phyloP scores from a whole-genome alignment of 2,329 filamentous ascomycete genomes.

The Davidsoniella australis region DNA sequence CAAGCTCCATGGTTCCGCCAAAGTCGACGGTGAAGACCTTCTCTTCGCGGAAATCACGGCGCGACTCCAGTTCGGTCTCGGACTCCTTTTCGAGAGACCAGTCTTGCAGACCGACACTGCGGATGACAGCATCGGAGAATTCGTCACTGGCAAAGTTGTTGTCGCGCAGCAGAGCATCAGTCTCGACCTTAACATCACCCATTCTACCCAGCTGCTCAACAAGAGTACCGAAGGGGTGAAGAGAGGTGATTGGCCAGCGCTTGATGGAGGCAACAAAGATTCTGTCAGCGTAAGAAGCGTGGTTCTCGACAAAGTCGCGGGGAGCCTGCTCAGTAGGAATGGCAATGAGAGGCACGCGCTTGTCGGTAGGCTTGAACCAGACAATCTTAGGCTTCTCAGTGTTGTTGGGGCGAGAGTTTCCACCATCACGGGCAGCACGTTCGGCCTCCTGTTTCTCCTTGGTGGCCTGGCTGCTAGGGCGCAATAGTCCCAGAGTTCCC shows the following conservation, averaged over 20 bases:
- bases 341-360: slow-evolving; percentile 92
- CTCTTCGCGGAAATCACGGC: slow-evolving; percentile 81
- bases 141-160: slow-evolving; percentile 98
- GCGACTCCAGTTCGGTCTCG: slow-evolving; percentile 51
- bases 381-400: slow-evolving; percentile 99
- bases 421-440: slow-evolving; percentile 74
- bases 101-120: slow-evolving; percentile 80
- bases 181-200: slow-evolving; percentile 95
- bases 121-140: slow-evolving; percentile 88
- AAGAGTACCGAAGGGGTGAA: slow-evolving; percentile 93
- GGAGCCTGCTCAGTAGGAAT: slow-evolving; percentile 97
- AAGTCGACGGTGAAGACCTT: slow-evolving; percentile 85
- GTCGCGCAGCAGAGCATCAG: slow-evolving; percentile 86
- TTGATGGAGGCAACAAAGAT: slow-evolving; percentile 99
- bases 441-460: slow-evolving; percentile 99
- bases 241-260: slow-evolving; percentile 97
- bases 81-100: slow-evolving; percentile 79
- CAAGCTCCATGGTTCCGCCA: slow-evolving; percentile 71
- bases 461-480: slow-evolving; percentile 92
- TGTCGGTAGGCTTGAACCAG: slow-evolving; percentile 99
- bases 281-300: slow-evolving; percentile 90
- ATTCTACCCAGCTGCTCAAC: slow-evolving; percentile 95
- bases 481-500: slow-evolving; percentile 79
- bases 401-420: slow-evolving; percentile 24
- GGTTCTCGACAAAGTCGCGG: slow-evolving; percentile 94